A percentile compares a stretch with the other conserved stretches of the same genome.
Evolutionary conservation across 148 eudicot genomes (phyloP).

Genomic region (Rhododendron henanense): DNA sequence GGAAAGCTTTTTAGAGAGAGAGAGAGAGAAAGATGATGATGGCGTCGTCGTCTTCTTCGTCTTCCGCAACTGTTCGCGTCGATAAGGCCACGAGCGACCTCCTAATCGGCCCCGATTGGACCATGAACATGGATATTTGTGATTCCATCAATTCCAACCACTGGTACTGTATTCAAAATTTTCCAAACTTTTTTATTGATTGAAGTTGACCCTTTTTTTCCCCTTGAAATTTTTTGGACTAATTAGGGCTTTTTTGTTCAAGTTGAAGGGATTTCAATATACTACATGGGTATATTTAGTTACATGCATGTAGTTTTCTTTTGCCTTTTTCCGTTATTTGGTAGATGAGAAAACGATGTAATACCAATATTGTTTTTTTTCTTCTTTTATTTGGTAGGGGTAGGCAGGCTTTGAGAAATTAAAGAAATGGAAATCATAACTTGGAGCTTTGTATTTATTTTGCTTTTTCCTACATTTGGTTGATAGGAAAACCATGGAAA

Average conservation of each 20-base stretch:
- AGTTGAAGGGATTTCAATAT: not conserved
- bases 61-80: constrained; percentile 54
- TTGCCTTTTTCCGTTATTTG: not conserved
- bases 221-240: not conserved
- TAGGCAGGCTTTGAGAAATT: not conserved
- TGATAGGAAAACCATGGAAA: not conserved
- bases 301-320: not conserved
- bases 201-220: not conserved
- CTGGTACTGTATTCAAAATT: constrained; percentile 31
- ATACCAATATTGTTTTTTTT: not conserved
- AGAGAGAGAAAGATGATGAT: not conserved
- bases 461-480: not conserved
- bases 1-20: not conserved
- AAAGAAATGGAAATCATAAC: not conserved
- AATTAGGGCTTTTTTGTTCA: not conserved
- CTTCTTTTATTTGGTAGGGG: not conserved
- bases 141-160: constrained; percentile 70
- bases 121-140: constrained; percentile 83
- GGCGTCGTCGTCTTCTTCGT: constrained; percentile 30
- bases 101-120: constrained; percentile 88
- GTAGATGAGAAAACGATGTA: not conserved
- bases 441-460: not conserved
- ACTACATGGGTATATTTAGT: not conserved
- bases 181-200: not conserved
- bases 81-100: constrained; percentile 96